These are phyloP conservation scores for Cunninghamia lanceolata DNA, from an alignment of 75 land plant species.

Conservation along the genomic window DNA sequence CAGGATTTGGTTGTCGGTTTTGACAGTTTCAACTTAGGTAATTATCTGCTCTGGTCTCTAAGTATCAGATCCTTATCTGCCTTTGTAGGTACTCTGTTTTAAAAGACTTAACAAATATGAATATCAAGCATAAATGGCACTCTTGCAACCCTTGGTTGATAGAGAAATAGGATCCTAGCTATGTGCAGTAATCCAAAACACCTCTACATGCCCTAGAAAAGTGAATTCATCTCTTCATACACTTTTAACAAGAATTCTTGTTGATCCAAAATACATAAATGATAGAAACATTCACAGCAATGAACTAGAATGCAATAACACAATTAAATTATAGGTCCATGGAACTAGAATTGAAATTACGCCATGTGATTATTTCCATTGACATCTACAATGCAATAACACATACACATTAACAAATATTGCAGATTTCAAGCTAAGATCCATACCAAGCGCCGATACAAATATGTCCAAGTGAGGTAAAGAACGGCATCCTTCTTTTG, in stretches of 20 bases:
- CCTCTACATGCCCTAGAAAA: not conserved
- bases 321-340: not conserved
- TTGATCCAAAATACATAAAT: too few relatives aligned
- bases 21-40: not conserved
- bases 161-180: not conserved
- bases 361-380: not conserved
- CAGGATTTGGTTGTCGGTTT: not conserved
- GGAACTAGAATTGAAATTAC: not conserved
- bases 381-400: not conserved
- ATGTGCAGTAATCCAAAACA: not conserved
- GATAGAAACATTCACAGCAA: not conserved
- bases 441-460: slow-evolving; percentile 85
- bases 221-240: not conserved
- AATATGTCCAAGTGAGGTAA: slow-evolving; percentile 93
- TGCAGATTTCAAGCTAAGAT: not conserved
- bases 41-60: not conserved
- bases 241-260: not conserved
- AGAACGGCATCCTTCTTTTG: slow-evolving; percentile 90
- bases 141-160: not conserved
- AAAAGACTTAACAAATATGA: not conserved
- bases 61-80: not conserved
- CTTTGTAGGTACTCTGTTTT: not conserved
- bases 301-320: not conserved
- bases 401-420: not conserved
- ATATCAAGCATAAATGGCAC: not conserved